Evolutionary conservation across 805 yeast species (phyloP).

Genomic region (Pichia phayaonensis): DNA sequence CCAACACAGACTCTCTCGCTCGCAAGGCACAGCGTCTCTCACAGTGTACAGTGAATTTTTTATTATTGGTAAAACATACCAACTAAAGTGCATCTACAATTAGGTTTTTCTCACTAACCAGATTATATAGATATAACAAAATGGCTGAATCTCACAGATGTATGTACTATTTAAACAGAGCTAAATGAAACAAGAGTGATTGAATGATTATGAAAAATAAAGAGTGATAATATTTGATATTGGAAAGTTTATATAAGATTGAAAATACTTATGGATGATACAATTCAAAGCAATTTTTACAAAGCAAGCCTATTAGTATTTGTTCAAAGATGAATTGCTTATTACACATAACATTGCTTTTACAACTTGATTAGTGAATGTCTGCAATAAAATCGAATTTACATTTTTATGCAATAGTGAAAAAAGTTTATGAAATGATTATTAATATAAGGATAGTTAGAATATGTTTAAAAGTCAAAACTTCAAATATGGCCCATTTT

Average conservation of each 20-base stretch:
- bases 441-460: too few species aligned
- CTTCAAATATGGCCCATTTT: too few species aligned
- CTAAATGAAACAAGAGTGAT: neutral
- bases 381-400: neutral
- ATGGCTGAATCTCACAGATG: constrained; percentile 98
- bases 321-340: too few species aligned
- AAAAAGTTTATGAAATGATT: too few species aligned
- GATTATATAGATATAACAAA: constrained; percentile 29
- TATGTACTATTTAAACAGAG: constrained; percentile 41
- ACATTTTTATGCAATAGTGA: too few species aligned
- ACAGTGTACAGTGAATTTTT: neutral
- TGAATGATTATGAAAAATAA: neutral
- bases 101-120: constrained; percentile 1
- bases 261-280: neutral
- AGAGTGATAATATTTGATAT: neutral
- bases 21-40: neutral
- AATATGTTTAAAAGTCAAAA: too few species aligned
- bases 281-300: neutral
- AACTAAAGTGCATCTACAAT: neutral
- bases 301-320: too few species aligned
- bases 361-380: neutral
- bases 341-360: too few species aligned
- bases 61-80: neutral
- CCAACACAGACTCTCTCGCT: neutral
- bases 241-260: neutral